Evolutionary conservation across 129 eudicot species (phyloP), one percentile per base, ranked within the genome.

Genomic region (Logfia minima): DNA sequence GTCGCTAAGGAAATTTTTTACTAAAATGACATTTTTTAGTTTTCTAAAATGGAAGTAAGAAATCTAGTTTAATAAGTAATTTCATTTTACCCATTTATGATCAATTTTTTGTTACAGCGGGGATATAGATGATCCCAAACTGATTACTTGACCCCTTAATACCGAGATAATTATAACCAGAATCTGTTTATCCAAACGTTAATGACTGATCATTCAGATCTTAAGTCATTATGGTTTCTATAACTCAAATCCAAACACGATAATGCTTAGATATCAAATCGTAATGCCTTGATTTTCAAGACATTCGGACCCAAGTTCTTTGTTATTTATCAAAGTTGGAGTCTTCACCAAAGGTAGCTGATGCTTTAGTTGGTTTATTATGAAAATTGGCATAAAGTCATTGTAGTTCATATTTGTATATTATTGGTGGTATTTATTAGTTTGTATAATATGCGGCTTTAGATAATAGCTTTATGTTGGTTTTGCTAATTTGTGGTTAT

Each of bases 401-500:
- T 11, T 26, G 69, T 10, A 28, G 69, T 9, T n/a, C 2, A 31
- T 28, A 32, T 41, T 34, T 5, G 24, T 41, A 5, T 2, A 22
- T 74, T 34, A 60, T 8, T 29, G 69, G 8, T 41, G 18, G 39
- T 53, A 72, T 37, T 29, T 68, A 23, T 59, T 69, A 41, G 34
- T 78, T 58, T n/a, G 31, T 23, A 45, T 75, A 6, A 1, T 13
- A 41, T 3, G 7, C 19, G 1, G 41, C 59, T 41, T 18, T 37
- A 9, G 32, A 18, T 60, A 19, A 10, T 13, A 37, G 53, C 29
- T 60, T 70, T n/a, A n/a, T 70, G 59, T 16, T 70, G 52, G 3
- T 48, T 48, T 63, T 71, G 66, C 64, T 64, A 31, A 22, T 41
- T 22, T 72, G 8, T 77, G 31, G 35, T 66, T 65, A 66, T 5